These are phyloP conservation scores for Phytopythium aichiense DNA, from an alignment of 352 stramenopile genomes.

Conservation along the genomic window DNA sequence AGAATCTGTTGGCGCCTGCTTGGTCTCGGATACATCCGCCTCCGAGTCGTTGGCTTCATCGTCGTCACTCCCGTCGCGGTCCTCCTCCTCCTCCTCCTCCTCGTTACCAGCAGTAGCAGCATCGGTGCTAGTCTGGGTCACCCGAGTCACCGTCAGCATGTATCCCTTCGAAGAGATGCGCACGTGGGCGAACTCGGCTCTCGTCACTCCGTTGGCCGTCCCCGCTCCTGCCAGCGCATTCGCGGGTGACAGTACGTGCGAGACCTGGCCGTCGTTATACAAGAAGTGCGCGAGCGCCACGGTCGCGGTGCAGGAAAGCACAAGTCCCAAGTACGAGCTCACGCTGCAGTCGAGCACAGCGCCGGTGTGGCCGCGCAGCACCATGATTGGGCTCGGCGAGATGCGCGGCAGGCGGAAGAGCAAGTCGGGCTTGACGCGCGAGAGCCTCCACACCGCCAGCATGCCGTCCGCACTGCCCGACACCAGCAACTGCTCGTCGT, in stretches of 20 bases:
- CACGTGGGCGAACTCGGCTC: slow-evolving; percentile 36
- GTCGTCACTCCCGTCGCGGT: slow-evolving; percentile 1
- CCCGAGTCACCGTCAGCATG: slow-evolving; percentile 38
- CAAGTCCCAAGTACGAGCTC: slow-evolving; percentile 58
- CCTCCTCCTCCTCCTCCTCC: neutral
- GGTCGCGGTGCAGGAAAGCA: slow-evolving; percentile 52
- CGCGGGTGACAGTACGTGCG: slow-evolving; percentile 54
- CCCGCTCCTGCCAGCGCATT: slow-evolving; percentile 7
- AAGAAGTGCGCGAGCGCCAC: slow-evolving; percentile 69
- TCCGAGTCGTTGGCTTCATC: neutral
- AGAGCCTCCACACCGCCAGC: slow-evolving; percentile 69
- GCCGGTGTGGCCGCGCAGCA: slow-evolving; percentile 54
- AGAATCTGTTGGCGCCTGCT: neutral
- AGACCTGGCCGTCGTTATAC: slow-evolving; percentile 65
- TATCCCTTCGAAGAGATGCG: slow-evolving; percentile 57
- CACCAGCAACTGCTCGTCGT: slow-evolving; percentile 73
- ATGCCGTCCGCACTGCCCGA: slow-evolving; percentile 68
- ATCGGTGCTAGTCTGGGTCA: slow-evolving; percentile 5
- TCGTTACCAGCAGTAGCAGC: neutral
- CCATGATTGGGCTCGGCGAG: slow-evolving; percentile 56
- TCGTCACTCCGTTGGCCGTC: neutral
- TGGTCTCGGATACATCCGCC: neutral
- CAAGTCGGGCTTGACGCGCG: slow-evolving; percentile 63
- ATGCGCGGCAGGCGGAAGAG: slow-evolving; percentile 71
- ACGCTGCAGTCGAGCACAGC: slow-evolving; percentile 58